phyloP scores from a whole-genome alignment of 805 yeast genomes.

The Phaffomyces antillensis region DNA sequence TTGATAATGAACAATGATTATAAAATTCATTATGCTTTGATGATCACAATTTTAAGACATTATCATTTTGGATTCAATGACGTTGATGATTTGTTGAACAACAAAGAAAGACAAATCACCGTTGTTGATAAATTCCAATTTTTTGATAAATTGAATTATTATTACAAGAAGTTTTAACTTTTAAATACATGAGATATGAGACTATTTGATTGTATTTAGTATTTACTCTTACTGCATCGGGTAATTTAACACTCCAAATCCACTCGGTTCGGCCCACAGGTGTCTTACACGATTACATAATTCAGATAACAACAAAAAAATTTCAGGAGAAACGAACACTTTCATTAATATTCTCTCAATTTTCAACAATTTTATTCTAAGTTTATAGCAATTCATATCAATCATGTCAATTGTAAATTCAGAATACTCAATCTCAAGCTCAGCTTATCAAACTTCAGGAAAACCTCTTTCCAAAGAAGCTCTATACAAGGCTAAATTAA shows the following conservation, averaged over 20 bases:
- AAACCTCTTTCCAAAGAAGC: slow-evolving; percentile 72
- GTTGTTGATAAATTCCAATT: slow-evolving; percentile 16
- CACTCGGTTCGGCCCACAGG: too few relatives aligned
- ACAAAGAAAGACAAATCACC: slow-evolving; percentile 2
- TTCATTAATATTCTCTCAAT: neutral
- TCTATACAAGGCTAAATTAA: slow-evolving; percentile 63
- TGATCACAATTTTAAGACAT: slow-evolving; percentile 35
- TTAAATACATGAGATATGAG: too few relatives aligned
- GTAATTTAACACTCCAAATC: too few relatives aligned
- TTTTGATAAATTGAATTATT: slow-evolving; percentile 13
- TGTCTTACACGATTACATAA: too few relatives aligned
- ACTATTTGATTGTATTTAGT: too few relatives aligned
- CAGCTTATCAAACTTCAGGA: slow-evolving; percentile 62
- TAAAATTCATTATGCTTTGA: slow-evolving; percentile 33
- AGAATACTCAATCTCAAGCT: slow-evolving; percentile 18
- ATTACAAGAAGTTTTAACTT: slow-evolving; percentile 17
- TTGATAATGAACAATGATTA: slow-evolving; percentile 23
- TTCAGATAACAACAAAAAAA: too few relatives aligned
- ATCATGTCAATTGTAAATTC: slow-evolving; percentile 19
- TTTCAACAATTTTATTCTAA: neutral
- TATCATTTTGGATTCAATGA: slow-evolving; percentile 45
- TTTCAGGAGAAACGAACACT: too few relatives aligned
- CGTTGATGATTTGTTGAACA: slow-evolving; percentile 21
- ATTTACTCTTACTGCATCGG: too few relatives aligned
- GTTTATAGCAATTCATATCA: neutral